phyloP scores from a whole-genome alignment of 768 basidiomycete species.

The Arthromyces matolae region DNA sequence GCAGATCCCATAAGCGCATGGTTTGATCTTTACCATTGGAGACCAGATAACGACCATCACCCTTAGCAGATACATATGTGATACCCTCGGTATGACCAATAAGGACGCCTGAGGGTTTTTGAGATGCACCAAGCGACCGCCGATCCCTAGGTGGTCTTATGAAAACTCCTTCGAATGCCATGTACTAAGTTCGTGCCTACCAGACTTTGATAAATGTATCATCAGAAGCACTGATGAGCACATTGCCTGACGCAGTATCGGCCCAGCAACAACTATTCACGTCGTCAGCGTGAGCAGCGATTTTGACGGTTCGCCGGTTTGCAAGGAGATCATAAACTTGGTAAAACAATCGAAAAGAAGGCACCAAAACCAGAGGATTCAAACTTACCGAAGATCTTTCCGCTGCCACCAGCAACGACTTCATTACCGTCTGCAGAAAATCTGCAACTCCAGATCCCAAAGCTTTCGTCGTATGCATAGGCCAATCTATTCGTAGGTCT shows the following conservation, averaged over 20 bases:
- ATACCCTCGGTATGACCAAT: constrained; percentile 96
- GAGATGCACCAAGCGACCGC: constrained; percentile 48
- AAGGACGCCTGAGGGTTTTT: constrained; percentile 87
- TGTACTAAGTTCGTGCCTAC: constrained; percentile 49
- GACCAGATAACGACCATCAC: constrained; percentile 92
- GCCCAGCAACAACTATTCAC: constrained; percentile 98
- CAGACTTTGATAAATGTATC: constrained; percentile 95
- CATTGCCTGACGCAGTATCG: constrained; percentile 86
- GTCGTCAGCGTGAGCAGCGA: constrained; percentile 84
- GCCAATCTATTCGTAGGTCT: constrained; percentile 36
- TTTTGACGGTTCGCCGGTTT: constrained; percentile 74
- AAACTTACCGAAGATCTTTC: constrained; percentile 65
- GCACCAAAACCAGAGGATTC: not conserved
- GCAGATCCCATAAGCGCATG: constrained; percentile 87
- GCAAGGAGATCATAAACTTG: constrained; percentile 89
- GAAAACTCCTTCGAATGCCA: constrained; percentile 26
- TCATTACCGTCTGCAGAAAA: constrained; percentile 97
- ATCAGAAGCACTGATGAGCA: constrained; percentile 93
- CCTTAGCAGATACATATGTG: constrained; percentile 92
- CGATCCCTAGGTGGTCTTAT: constrained; percentile 41
- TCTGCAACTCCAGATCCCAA: constrained; percentile 89
- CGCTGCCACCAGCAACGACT: constrained; percentile 87
- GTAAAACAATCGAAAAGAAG: constrained; percentile 4
- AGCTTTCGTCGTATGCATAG: constrained; percentile 44
- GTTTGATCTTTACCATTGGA: constrained; percentile 97